These are phyloP conservation scores for Xylaria longipes DNA, from an alignment of 495 filamentous ascomycete species.

Conservation along the genomic window DNA sequence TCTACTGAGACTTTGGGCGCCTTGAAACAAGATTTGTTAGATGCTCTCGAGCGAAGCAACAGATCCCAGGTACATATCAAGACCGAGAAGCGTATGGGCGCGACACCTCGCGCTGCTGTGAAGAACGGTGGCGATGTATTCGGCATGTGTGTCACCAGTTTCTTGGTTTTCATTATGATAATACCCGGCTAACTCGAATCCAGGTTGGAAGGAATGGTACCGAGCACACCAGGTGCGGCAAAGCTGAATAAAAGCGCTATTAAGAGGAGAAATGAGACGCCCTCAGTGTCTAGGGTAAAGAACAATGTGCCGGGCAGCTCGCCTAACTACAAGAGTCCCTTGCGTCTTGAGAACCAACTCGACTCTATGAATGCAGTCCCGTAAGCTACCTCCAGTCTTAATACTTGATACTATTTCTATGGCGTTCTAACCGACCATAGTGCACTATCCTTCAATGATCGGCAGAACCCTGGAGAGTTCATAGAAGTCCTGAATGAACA, in stretches of 20 bases:
- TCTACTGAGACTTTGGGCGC: constrained; percentile 69
- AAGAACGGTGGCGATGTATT: constrained; percentile 71
- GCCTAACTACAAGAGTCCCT: constrained; percentile 51
- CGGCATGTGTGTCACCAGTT: constrained; percentile 69
- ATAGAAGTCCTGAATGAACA: constrained; percentile 83
- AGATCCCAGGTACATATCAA: constrained; percentile 54
- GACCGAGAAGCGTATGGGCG: constrained; percentile 65
- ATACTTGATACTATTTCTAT: background rate
- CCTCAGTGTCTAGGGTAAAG: constrained; percentile 53
- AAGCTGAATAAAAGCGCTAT: constrained; percentile 58
- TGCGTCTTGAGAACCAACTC: constrained; percentile 49
- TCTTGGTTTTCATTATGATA: background rate
- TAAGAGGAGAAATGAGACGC: constrained; percentile 66
- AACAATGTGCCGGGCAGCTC: constrained; percentile 52
- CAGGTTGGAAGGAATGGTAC: constrained; percentile 80
- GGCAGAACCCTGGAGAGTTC: constrained; percentile 77
- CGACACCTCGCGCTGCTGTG: constrained; percentile 68
- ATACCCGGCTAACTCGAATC: constrained; percentile 27
- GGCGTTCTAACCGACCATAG: constrained; percentile 34
- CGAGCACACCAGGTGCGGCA: constrained; percentile 67
- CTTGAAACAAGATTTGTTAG: constrained; percentile 88
- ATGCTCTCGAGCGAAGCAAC: constrained; percentile 74
- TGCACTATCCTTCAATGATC: constrained; percentile 67
- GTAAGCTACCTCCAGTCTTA: constrained; percentile 33
- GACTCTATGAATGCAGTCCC: constrained; percentile 46